These are phyloP conservation scores for Penicillium sp. DNA, from an alignment of 2,329 filamentous ascomycete species.

Conservation along the genomic window DNA sequence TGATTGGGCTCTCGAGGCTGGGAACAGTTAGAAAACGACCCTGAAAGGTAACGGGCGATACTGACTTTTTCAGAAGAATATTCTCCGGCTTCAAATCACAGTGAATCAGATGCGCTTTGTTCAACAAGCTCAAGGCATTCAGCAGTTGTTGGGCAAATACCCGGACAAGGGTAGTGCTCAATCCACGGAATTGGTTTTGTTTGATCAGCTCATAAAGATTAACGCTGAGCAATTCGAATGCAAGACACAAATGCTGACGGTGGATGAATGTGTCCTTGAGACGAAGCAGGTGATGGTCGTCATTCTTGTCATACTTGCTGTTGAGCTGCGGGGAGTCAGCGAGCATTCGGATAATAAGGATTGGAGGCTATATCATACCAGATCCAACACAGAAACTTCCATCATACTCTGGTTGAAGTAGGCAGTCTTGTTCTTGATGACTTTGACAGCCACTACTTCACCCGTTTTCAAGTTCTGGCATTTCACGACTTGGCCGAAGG, in stretches of 20 bases:
- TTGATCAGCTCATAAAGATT: slow-evolving; percentile 98
- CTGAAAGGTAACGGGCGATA: slow-evolving; percentile 6
- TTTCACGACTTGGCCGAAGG: slow-evolving; percentile 97
- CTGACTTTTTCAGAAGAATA: slow-evolving; percentile 84
- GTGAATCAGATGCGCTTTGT: slow-evolving; percentile 93
- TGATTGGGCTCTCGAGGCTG: slow-evolving; percentile 89
- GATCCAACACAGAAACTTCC: slow-evolving; percentile 93
- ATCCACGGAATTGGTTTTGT: slow-evolving; percentile 94
- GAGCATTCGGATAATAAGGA: neutral
- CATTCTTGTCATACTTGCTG: slow-evolving; percentile 97
- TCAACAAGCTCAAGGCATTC: slow-evolving; percentile 81
- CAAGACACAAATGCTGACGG: slow-evolving; percentile 87
- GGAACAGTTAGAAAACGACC: neutral
- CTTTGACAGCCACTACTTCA: slow-evolving; percentile 96
- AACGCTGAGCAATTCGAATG: slow-evolving; percentile 92
- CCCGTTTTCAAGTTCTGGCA: slow-evolving; percentile 98
- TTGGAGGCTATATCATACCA: slow-evolving; percentile 51
- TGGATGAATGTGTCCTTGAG: slow-evolving; percentile 98
- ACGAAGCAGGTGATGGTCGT: slow-evolving; percentile 89
- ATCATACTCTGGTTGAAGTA: slow-evolving; percentile 99
- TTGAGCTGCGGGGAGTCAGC: slow-evolving; percentile 60
- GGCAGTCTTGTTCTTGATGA: slow-evolving; percentile 96
- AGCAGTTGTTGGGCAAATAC: slow-evolving; percentile 96
- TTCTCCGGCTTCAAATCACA: slow-evolving; percentile 98
- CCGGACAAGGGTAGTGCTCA: slow-evolving; percentile 91